Evolutionary conservation across 2,329 filamentous ascomycete species (phyloP), one percentile per base, ranked within the genome.

Genomic region (Cytospora chrysosperma): DNA sequence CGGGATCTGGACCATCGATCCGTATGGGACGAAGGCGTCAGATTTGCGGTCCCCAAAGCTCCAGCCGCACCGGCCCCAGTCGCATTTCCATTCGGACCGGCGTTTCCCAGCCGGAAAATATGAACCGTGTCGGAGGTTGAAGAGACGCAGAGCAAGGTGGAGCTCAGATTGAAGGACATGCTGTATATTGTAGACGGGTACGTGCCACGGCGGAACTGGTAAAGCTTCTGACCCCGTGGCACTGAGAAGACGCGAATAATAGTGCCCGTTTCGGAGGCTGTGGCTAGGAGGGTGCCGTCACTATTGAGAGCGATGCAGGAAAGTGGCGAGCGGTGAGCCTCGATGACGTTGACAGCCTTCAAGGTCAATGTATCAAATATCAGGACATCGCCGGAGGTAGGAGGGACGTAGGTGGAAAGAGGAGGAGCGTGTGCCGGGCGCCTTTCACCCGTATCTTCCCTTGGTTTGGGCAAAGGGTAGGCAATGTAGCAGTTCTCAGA

Each of bases 121-220:
- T 99, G 95, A 12, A 99, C 89, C 0, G 95, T 99, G 72, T 99
- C 95, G 0, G 93, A 96, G 1, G 93, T 93, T 3, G 94, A 98
- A 6, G 95, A 98, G 49, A 99, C 93, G 72, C 93, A 97, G 40
- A 99, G 85, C 13, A 99, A 82, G 1, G 93, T 97, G 2, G 93
- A 96, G 64, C 91, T 93, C 56, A 93, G 88, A 75, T 99, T 99
- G 79, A 99, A 99, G 1, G 93, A 96, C 93, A 99, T 97, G 85
- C 93, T 96, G 78, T 93, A 97, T 70, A 99, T 99, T 49, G 92
- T 90, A 1, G 93, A 93, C 0, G 95, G 95, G 76, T 97, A 97
- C 2, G 94, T 97, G 51, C 95, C 95, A 68, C 95, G 88, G 65
- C 95, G 87, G 78, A 99, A 99, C 74, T 99, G 94, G 75, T 93